Evolutionary conservation across 306 rosid species (phyloP).

Genomic region (Ziziphus jujuba): DNA sequence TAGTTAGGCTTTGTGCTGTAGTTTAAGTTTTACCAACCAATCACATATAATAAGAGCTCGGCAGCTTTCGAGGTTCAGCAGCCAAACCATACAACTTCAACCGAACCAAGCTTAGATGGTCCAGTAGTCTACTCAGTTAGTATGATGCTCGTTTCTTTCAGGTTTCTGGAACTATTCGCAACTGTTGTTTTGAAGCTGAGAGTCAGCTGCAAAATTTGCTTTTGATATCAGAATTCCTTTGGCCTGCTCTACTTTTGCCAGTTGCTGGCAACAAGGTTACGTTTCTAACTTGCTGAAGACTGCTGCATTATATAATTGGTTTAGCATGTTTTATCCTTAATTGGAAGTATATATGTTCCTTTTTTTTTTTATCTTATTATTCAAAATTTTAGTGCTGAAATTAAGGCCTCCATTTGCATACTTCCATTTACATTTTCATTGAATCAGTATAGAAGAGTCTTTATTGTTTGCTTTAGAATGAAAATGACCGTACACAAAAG

Average conservation of each 20-base stretch:
- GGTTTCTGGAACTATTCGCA: constrained; percentile 91
- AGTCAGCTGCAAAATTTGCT: constrained; percentile 78
- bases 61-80: neutral
- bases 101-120: constrained; percentile 1
- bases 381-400: neutral
- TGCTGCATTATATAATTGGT: neutral
- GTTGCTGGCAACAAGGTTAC: constrained; percentile 90
- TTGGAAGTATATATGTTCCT: neutral
- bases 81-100: constrained; percentile 5
- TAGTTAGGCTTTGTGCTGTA: no score
- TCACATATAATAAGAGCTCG: neutral
- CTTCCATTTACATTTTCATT: neutral
- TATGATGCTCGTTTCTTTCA: constrained; percentile 33
- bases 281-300: neutral
- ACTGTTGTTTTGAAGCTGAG: constrained; percentile 96
- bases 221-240: constrained; percentile 88
- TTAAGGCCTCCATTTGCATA: neutral
- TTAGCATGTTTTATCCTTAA: neutral
- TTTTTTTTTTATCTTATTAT: neutral
- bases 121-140: constrained; percentile 16
- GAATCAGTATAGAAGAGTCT: neutral
- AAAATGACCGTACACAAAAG: no score
- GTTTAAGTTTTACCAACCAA: no score
- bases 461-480: neutral
- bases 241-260: constrained; percentile 97